Evolutionary conservation across 805 yeast species (phyloP).

Genomic region (Saccharomyces eubayanus): DNA sequence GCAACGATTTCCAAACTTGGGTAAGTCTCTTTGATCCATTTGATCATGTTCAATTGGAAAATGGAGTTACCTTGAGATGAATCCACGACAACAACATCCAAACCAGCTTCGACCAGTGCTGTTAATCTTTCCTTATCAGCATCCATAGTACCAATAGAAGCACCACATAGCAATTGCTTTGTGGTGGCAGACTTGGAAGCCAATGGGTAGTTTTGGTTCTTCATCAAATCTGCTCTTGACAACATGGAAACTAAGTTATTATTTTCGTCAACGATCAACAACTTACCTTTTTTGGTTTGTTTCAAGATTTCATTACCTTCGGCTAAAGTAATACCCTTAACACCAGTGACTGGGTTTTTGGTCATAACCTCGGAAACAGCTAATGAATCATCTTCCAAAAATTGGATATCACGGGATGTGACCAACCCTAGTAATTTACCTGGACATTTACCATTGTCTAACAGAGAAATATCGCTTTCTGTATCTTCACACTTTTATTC

Average conservation of each 20-base stretch:
- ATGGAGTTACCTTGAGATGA: slow-evolving; percentile 96
- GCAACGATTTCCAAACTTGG: slow-evolving; percentile 85
- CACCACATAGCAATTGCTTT: slow-evolving; percentile 96
- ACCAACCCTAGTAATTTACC: slow-evolving; percentile 91
- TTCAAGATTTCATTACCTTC: slow-evolving; percentile 89
- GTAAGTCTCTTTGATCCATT: slow-evolving; percentile 75
- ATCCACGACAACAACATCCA: slow-evolving; percentile 91
- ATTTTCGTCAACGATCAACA: slow-evolving; percentile 77
- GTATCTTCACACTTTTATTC: slow-evolving; percentile 4
- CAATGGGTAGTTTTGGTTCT: slow-evolving; percentile 85
- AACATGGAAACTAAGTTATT: slow-evolving; percentile 79
- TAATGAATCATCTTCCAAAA: slow-evolving; percentile 64
- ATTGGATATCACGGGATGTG: slow-evolving; percentile 95
- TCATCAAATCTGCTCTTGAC: slow-evolving; percentile 94
- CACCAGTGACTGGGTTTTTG: slow-evolving; percentile 73
- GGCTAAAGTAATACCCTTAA: slow-evolving; percentile 67
- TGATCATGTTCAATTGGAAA: slow-evolving; percentile 89
- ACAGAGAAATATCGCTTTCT: slow-evolving; percentile 1
- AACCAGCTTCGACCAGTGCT: slow-evolving; percentile 87
- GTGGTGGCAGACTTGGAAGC: slow-evolving; percentile 91
- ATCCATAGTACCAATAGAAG: slow-evolving; percentile 91
- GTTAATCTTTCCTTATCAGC: slow-evolving; percentile 80
- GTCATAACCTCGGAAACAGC: slow-evolving; percentile 81
- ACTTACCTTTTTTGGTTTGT: slow-evolving; percentile 92
- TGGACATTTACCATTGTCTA: slow-evolving; percentile 78